Percentiles rank a stretch among this genome's conserved stretches.
Evolutionary conservation across 2,329 filamentous ascomycete genomes (phyloP).

Genomic region (Metarhizium humberi): DNA sequence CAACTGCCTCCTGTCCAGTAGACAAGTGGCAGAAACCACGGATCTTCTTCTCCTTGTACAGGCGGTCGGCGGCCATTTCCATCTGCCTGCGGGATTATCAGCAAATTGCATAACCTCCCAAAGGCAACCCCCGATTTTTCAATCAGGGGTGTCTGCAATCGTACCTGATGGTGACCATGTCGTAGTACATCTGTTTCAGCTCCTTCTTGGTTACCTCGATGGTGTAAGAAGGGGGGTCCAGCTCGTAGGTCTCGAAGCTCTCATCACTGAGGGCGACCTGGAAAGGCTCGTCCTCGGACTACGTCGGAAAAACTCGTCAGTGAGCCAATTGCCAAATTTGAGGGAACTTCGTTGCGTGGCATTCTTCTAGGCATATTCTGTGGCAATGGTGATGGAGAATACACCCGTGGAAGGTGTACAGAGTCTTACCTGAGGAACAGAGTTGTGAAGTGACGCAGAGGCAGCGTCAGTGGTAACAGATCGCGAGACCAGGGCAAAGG

Average conservation of each 20-base stretch:
- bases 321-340: background rate
- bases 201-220: constrained; percentile 93
- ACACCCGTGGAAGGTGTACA: background rate
- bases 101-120: constrained; percentile 6
- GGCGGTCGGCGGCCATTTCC: constrained; percentile 97
- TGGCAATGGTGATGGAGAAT: background rate
- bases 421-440: constrained; percentile 39
- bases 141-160: constrained; percentile 15
- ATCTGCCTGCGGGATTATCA: constrained; percentile 63
- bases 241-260: constrained; percentile 98
- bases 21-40: constrained; percentile 99
- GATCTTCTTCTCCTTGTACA: constrained; percentile 99
- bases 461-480: constrained; percentile 93
- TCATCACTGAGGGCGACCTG: constrained; percentile 88
- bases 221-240: constrained; percentile 91
- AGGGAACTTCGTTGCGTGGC: background rate
- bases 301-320: constrained; percentile 13
- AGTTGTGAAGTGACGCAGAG: constrained; percentile 78
- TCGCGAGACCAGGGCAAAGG: constrained; percentile 47
- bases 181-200: constrained; percentile 97
- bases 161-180: constrained; percentile 93
- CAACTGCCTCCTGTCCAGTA: constrained; percentile 94
- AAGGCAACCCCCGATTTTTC: background rate
- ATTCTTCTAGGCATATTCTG: background rate
- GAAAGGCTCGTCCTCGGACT: constrained; percentile 94